Evolutionary conservation across 805 yeast species (phyloP).

Genomic region (Jamesozyma hellenica): DNA sequence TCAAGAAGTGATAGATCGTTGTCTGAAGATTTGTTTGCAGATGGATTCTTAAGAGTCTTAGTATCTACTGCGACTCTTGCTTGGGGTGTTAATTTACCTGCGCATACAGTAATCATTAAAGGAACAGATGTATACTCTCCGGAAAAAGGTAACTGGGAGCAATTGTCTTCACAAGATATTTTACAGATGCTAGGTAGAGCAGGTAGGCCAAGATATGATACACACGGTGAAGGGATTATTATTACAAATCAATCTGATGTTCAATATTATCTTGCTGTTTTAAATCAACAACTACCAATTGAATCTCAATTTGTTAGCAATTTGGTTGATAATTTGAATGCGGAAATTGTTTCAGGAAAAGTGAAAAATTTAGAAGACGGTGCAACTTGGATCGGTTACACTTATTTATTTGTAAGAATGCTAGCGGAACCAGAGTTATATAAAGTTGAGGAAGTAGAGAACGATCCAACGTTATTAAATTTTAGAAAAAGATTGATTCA

Average conservation of each 20-base stretch:
- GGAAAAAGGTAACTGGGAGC: slow-evolving; percentile 79
- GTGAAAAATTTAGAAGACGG: slow-evolving; percentile 54
- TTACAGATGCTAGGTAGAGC: slow-evolving; percentile 98
- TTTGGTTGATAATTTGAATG: slow-evolving; percentile 69
- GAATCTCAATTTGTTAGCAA: slow-evolving; percentile 74
- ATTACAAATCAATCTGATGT: slow-evolving; percentile 80
- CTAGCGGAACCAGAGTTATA: slow-evolving; percentile 59
- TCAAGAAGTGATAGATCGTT: slow-evolving; percentile 59
- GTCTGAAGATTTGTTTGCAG: slow-evolving; percentile 81
- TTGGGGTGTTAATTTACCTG: slow-evolving; percentile 95
- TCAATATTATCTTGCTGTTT: slow-evolving; percentile 79
- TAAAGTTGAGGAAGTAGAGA: slow-evolving; percentile 44
- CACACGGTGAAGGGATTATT: slow-evolving; percentile 86
- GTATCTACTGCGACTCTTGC: slow-evolving; percentile 91
- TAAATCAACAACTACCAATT: slow-evolving; percentile 85
- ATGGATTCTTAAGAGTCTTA: slow-evolving; percentile 70
- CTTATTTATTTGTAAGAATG: slow-evolving; percentile 78
- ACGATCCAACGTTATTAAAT: slow-evolving; percentile 38
- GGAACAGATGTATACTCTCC: slow-evolving; percentile 95
- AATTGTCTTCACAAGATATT: slow-evolving; percentile 89
- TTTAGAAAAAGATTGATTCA: slow-evolving; percentile 62
- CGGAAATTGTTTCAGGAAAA: slow-evolving; percentile 73
- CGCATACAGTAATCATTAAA: slow-evolving; percentile 85
- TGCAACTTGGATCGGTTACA: slow-evolving; percentile 67
- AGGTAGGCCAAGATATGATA: slow-evolving; percentile 91